phyloP scores from a whole-genome alignment of 257 asterid genomes.

The Solanum etuberosum region DNA sequence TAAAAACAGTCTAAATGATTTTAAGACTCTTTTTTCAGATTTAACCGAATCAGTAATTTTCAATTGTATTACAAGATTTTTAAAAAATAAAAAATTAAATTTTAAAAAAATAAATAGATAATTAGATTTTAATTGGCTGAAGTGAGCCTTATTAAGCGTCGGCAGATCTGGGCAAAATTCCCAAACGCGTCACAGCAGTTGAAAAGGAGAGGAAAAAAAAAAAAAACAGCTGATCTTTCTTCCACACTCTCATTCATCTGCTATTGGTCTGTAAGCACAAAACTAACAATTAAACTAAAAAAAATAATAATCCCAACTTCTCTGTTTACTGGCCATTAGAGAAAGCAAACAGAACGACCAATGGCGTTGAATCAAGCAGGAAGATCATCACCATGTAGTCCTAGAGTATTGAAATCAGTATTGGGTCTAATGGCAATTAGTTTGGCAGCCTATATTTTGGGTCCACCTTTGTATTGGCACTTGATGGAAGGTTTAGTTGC shows the following conservation, averaged over 20 bases:
- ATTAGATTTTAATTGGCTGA: not conserved
- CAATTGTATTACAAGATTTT: too few relatives aligned
- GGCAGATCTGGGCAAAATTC: not conserved
- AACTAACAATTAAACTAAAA: not conserved
- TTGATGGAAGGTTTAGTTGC: constrained; percentile 66
- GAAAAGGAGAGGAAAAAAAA: not conserved
- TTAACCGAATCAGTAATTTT: too few relatives aligned
- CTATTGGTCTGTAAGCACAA: not conserved
- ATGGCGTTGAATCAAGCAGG: constrained; percentile 43
- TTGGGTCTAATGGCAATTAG: constrained; percentile 53
- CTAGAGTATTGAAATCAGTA: constrained; percentile 43
- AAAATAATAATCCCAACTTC: not conserved
- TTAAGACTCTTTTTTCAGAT: not conserved
- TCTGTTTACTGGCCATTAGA: not conserved
- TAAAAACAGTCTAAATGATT: too few relatives aligned
- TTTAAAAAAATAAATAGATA: too few relatives aligned
- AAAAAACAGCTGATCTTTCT: not conserved
- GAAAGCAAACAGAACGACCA: not conserved
- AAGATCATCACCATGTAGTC: constrained; percentile 7
- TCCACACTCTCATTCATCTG: not conserved
- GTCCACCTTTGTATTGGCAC: constrained; percentile 91
- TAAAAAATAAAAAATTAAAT: too few relatives aligned
- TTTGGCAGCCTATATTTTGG: constrained; percentile 59
- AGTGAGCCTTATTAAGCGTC: not conserved
- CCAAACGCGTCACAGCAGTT: not conserved